These are phyloP conservation scores for Penicillium psychrosexuale DNA, from an alignment of 2,329 filamentous ascomycete species.

Conservation along the genomic window DNA sequence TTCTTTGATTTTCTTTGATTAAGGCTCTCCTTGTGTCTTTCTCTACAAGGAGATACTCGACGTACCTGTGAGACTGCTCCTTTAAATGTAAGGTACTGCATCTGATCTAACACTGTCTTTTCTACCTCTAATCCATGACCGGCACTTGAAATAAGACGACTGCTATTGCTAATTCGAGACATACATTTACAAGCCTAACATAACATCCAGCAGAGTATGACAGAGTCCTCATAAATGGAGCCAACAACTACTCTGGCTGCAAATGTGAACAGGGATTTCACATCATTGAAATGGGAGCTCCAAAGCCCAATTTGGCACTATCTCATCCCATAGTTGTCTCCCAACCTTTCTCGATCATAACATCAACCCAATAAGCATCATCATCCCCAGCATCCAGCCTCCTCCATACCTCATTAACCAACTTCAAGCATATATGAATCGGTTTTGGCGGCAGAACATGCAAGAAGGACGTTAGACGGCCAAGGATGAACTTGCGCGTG, in stretches of 20 bases:
- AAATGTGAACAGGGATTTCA: background rate
- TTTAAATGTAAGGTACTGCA: too few relatives aligned
- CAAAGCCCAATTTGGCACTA: background rate
- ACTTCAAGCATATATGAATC: constrained; percentile 48
- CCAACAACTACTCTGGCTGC: too few relatives aligned
- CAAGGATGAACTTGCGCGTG: constrained; percentile 49
- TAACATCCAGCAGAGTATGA: background rate
- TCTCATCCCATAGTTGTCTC: constrained; percentile 52
- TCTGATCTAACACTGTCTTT: too few relatives aligned
- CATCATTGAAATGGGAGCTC: background rate
- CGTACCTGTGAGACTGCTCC: too few relatives aligned
- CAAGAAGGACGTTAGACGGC: constrained; percentile 46
- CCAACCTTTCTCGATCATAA: constrained; percentile 57
- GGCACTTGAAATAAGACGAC: too few relatives aligned
- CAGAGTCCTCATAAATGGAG: background rate
- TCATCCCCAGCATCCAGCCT: constrained; percentile 48
- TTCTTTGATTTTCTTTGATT: background rate
- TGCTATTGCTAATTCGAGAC: background rate
- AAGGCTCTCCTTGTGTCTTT: background rate
- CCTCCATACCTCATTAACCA: constrained; percentile 54
- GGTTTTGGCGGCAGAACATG: constrained; percentile 53
- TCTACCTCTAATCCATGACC: too few relatives aligned
- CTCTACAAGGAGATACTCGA: background rate
- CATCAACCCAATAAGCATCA: constrained; percentile 55
- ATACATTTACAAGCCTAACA: background rate